Evolutionary conservation across 2,329 filamentous ascomycete genomes (phyloP).

Genomic region (Paecilomyces sp.): DNA sequence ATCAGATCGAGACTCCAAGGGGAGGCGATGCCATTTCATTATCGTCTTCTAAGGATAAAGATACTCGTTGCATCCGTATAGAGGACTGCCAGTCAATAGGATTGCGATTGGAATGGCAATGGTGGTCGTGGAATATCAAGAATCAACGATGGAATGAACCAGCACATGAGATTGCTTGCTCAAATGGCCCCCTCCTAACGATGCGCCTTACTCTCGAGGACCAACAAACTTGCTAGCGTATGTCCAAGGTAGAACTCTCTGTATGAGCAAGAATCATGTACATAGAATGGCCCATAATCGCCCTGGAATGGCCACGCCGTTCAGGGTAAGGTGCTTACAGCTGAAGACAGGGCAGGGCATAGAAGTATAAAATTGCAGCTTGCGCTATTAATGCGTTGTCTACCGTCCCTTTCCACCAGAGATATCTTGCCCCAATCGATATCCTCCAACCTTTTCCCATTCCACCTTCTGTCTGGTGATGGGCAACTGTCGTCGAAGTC

Average conservation of each 20-base stretch:
- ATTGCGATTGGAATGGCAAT: not conserved
- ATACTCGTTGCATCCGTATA: not conserved
- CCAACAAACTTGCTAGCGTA: not conserved
- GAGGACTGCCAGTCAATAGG: not conserved
- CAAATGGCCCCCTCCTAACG: not conserved
- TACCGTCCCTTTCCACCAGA: slow-evolving; percentile 53
- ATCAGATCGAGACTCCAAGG: not conserved
- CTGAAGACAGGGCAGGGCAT: not conserved
- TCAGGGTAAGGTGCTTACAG: not conserved
- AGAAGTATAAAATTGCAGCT: not conserved
- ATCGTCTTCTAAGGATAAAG: not conserved
- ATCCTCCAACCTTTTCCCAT: slow-evolving; percentile 96
- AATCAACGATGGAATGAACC: not conserved
- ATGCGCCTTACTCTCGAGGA: not conserved
- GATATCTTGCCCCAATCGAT: slow-evolving; percentile 76
- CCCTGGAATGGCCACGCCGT: not conserved
- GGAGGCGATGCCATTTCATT: not conserved
- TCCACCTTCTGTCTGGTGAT: slow-evolving; percentile 98
- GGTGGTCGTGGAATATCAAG: not conserved
- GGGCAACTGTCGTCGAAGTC: slow-evolving; percentile 81
- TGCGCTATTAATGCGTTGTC: not conserved
- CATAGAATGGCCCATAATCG: not conserved
- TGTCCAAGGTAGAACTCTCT: not conserved
- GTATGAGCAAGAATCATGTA: not conserved
- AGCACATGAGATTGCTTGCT: not conserved